These are phyloP conservation scores for Microstegium vimineum DNA, from an alignment of 176 grass and related monocot species.

Conservation along the genomic window DNA sequence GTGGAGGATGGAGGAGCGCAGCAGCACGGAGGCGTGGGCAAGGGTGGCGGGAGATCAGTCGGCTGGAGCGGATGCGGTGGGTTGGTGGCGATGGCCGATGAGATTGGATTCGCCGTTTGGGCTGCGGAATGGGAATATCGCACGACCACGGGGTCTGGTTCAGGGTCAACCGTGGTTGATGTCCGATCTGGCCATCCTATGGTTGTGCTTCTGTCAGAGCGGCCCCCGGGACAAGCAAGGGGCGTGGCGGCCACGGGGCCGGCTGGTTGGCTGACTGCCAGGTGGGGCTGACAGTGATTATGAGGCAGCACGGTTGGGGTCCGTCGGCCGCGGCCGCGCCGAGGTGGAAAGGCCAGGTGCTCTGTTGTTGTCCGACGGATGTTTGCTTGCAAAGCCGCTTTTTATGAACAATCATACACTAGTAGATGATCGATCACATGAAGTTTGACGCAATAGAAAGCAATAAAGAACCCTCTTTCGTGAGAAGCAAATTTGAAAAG, in stretches of 20 bases:
- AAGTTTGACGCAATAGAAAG: too few relatives aligned
- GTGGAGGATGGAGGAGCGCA: background rate
- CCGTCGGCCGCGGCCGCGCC: background rate
- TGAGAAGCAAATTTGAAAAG: too few relatives aligned
- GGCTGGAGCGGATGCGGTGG: background rate
- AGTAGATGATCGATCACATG: too few relatives aligned
- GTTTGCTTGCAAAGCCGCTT: background rate
- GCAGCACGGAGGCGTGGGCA: background rate
- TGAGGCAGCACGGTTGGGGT: background rate
- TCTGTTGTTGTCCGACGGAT: background rate
- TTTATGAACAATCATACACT: background rate
- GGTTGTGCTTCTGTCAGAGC: background rate
- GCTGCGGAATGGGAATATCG: background rate
- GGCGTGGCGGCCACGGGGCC: constrained; percentile 11
- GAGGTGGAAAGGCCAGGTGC: background rate
- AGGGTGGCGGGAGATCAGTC: too few relatives aligned
- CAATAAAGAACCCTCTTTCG: too few relatives aligned
- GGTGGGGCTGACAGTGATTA: background rate
- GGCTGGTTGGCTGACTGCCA: background rate
- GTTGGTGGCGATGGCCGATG: background rate
- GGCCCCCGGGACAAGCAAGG: background rate
- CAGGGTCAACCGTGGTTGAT: background rate
- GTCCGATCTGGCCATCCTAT: background rate
- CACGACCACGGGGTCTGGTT: background rate
- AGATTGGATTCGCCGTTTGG: background rate